Evolutionary conservation across 2,329 filamentous ascomycete species (phyloP), one percentile per base, ranked within the genome.

Genomic region (Penicillium sp.): DNA sequence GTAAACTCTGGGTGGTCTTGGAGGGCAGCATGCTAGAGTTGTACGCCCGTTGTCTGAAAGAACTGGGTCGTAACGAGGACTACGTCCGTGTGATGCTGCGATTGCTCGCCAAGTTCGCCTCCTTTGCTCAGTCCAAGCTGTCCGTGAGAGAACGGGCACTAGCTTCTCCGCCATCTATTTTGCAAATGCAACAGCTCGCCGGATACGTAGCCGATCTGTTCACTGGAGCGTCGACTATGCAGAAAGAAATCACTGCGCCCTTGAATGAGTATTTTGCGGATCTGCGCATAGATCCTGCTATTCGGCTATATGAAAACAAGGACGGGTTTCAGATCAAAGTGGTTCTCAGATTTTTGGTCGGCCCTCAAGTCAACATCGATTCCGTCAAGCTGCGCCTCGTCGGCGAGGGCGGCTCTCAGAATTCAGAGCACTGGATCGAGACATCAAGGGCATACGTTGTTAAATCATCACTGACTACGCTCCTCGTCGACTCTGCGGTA

Each of bases 11-110:
- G 90, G 82, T 79, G 45, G 73, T 84, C 1, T 75, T 95, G 9
- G 90, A 97, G 63, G 74, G 89, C 3, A 85, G 85, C 0, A 87
- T 95, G 79, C 77, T 97, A 5, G 81, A 88, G 54, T 85, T 96
- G 77, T 93, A 96, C 64, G 81, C 87, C 0, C 79, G 81, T 42
- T 97, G 90, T 65, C 76, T 98, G 27, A 85, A 86, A 55, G 79
- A 88, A 57, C 77, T 95, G 27, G 76, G 85, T 42, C 81, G 83
- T 11, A 82, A 83, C 50, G 86, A 91, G 45, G 88, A 95, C 52
- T 94, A 90, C 60, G 82, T 90, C 12, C 80, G 81, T 25, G 83
- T 87, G 7, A 77, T 88, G 7, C 74, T 96, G 11, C 85, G 86
- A 59, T 73, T 96, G 1, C 70, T 72, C 36, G 61, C 66, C 9